Conservation (phyloP, 768 basidiomycete species). For the Auriculariales sp. region DNA sequence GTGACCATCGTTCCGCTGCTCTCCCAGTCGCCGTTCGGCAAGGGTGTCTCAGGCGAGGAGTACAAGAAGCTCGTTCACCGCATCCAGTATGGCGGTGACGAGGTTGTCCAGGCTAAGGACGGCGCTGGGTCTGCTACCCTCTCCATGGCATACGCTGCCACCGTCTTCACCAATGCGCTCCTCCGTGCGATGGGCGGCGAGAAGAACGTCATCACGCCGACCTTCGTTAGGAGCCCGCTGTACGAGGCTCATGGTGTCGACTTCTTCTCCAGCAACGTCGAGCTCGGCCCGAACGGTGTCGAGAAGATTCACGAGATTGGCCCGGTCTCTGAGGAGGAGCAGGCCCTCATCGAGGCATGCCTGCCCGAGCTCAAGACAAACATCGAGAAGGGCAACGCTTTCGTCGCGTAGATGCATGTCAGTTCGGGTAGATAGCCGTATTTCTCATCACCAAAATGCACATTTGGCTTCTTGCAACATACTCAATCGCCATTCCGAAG, state of each 20-base stretch:
- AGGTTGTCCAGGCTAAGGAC: conserved; percentile 97
- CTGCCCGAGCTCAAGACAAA: conserved; percentile 92
- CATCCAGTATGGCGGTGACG: conserved; percentile 96
- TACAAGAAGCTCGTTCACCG: conserved; percentile 74
- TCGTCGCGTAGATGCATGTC: conserved; percentile 25
- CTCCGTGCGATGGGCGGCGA: conserved; percentile 52
- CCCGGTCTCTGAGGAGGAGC: conserved; percentile 60
- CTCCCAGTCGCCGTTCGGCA: conserved; percentile 62
- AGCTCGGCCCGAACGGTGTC: conserved; percentile 83
- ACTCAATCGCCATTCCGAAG: no score
- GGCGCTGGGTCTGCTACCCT: conserved; percentile 64
- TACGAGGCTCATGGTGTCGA: conserved; percentile 75
- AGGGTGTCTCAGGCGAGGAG: conserved; percentile 56
- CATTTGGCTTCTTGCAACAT: no score
- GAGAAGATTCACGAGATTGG: conserved; percentile 87
- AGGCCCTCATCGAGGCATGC: conserved; percentile 76
- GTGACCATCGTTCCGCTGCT: conserved; percentile 96
- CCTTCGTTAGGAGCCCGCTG: conserved; percentile 81
- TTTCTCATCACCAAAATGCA: no score
- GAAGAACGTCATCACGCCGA: conserved; percentile 57
- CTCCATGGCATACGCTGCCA: conserved; percentile 67
- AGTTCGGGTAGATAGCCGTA: no score
- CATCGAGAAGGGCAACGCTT: conserved; percentile 87
- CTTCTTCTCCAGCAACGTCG: conserved; percentile 90
- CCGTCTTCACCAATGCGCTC: conserved; percentile 49